These are phyloP conservation scores for Candida vaughaniae DNA, from an alignment of 805 yeast genomes.

Conservation along the genomic window DNA sequence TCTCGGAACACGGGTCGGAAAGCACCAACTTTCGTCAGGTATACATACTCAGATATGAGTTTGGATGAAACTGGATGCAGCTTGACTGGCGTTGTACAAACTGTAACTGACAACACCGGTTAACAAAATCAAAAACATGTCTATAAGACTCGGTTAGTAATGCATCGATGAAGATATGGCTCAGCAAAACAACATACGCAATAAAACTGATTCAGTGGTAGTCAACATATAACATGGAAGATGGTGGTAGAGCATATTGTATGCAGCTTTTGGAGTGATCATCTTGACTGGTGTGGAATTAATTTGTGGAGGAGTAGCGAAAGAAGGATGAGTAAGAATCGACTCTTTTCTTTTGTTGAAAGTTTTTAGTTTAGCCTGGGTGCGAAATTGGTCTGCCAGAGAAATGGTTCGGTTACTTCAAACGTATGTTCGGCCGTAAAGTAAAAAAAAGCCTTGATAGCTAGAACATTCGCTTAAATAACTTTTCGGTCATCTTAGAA, in stretches of 20 bases:
- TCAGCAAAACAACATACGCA: constrained; percentile 18
- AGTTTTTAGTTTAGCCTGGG: too few species aligned
- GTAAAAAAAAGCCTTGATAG: too few species aligned
- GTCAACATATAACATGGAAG: constrained; percentile 54
- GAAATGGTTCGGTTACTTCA: too few species aligned
- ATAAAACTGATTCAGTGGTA: constrained; percentile 34
- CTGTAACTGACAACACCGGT: constrained; percentile 6
- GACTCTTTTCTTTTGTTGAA: too few species aligned
- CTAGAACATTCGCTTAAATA: too few species aligned
- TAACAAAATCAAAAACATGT: constrained; percentile 6
- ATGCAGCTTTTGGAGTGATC: constrained; percentile 13
- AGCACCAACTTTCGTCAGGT: too few species aligned
- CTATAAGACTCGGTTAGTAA: constrained; percentile 8
- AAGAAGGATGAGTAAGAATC: too few species aligned
- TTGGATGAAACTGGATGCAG: constrained; percentile 1
- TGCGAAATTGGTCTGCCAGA: too few species aligned
- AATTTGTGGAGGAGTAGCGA: not conserved
- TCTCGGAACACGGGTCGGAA: too few species aligned
- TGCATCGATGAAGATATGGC: not conserved
- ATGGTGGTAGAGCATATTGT: constrained; percentile 38
- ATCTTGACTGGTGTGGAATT: constrained; percentile 4
- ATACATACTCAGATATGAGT: not conserved
- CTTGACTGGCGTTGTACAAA: constrained; percentile 6
- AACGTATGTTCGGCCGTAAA: too few species aligned
- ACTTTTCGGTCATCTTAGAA: too few species aligned